These are phyloP conservation scores for Dioszegia crocea DNA, from an alignment of 768 basidiomycete species.

Conservation along the genomic window DNA sequence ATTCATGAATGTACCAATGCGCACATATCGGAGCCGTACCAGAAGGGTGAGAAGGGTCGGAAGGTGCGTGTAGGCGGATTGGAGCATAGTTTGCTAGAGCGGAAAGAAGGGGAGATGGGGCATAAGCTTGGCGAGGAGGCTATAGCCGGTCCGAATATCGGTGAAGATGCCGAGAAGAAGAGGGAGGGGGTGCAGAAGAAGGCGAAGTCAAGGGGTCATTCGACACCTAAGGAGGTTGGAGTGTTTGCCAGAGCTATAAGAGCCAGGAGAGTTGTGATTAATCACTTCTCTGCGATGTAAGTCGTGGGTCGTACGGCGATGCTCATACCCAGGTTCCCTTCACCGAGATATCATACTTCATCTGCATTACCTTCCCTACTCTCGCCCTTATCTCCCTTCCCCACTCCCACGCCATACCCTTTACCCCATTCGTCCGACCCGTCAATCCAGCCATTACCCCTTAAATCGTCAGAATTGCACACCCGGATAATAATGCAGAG, in stretches of 20 bases:
- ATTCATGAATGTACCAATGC: constrained; percentile 50
- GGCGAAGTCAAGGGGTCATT: constrained; percentile 45
- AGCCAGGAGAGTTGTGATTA: constrained; percentile 41
- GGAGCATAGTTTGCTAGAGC: constrained; percentile 52
- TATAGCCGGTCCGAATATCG: background rate
- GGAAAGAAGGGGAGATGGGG: constrained; percentile 25
- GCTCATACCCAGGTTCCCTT: constrained; percentile 42
- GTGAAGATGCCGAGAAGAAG: constrained; percentile 20
- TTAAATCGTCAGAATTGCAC: constrained; percentile 39
- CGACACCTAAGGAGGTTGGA: constrained; percentile 43
- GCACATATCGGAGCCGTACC: constrained; percentile 58
- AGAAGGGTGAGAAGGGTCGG: constrained; percentile 62
- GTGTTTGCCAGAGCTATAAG: constrained; percentile 35
- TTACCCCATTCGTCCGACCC: constrained; percentile 10
- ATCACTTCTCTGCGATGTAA: constrained; percentile 50
- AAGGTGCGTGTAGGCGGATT: constrained; percentile 57
- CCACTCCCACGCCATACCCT: constrained; percentile 26
- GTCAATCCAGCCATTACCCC: constrained; percentile 16
- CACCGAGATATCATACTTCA: constrained; percentile 35
- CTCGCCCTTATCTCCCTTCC: constrained; percentile 30
- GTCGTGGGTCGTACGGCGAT: constrained; percentile 1
- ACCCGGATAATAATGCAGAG: constrained; percentile 41
- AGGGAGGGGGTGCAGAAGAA: constrained; percentile 28
- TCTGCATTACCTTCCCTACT: constrained; percentile 40
- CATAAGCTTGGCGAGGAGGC: constrained; percentile 13